A percentile compares a stretch with the other conserved stretches of the same genome.
Conservation (phyloP, 192 early-diverging fungal genomes). For the Jimgerdemannia lactiflua region DNA sequence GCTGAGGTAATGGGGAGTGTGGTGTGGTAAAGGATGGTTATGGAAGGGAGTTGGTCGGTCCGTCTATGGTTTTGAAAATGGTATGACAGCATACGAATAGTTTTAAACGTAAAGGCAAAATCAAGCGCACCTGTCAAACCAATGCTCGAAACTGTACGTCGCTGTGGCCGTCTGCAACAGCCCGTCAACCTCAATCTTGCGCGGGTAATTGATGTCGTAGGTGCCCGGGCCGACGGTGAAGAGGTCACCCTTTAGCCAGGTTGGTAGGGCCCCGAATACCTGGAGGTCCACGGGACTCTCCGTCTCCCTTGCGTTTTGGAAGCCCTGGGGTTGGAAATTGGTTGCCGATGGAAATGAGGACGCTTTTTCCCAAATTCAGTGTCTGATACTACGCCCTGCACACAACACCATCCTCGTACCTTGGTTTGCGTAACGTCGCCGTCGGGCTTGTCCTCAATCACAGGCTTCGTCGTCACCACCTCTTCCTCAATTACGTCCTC, state of each 20-base stretch:
- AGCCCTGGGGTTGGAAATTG: slow-evolving; percentile 26
- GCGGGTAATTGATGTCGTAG: slow-evolving; percentile 62
- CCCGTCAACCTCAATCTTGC: slow-evolving; percentile 52
- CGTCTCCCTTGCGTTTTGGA: slow-evolving; percentile 54
- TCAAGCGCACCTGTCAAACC: slow-evolving; percentile 61
- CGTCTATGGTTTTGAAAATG: neutral
- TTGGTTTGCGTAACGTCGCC: neutral
- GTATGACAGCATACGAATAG: neutral
- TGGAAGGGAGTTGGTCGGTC: neutral
- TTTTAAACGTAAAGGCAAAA: neutral
- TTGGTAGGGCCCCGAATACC: slow-evolving; percentile 58
- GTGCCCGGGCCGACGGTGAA: slow-evolving; percentile 66
- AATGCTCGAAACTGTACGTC: slow-evolving; percentile 63
- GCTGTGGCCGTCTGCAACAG: slow-evolving; percentile 65
- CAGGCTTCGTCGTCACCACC: neutral
- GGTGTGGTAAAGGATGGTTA: too few species aligned
- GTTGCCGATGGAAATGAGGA: neutral
- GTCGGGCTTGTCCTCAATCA: neutral
- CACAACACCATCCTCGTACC: neutral
- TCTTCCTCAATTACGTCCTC: neutral
- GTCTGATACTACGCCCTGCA: neutral
- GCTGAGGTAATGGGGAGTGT: slow-evolving; percentile 16
- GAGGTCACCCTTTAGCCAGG: slow-evolving; percentile 62
- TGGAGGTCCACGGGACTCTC: slow-evolving; percentile 36
- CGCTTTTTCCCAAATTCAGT: too few species aligned